These are phyloP conservation scores for Alternaria brassicae DNA, from an alignment of 2,329 filamentous ascomycete species.

Conservation along the genomic window DNA sequence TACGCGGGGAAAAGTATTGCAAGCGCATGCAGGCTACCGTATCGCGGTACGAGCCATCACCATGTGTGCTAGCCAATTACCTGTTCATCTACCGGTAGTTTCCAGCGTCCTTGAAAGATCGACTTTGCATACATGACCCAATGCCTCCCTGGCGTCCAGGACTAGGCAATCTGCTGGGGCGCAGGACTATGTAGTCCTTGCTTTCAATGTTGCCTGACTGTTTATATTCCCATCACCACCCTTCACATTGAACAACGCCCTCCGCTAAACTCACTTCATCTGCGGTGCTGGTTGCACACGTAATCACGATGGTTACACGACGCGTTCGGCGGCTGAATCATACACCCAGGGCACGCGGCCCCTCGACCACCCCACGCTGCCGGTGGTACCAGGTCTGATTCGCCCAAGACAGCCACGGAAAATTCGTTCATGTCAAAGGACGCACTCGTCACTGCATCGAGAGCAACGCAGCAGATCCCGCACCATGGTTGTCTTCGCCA, in stretches of 20 bases:
- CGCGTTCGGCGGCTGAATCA: conserved; percentile 13
- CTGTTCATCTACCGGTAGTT: neutral
- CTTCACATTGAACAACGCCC: neutral
- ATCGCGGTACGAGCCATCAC: neutral
- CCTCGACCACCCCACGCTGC: neutral
- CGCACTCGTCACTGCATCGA: conserved; percentile 1
- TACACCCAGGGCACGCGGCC: conserved; percentile 5
- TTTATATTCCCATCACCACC: neutral
- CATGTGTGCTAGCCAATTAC: neutral
- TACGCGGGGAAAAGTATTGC: neutral
- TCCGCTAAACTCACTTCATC: neutral
- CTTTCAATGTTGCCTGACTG: neutral
- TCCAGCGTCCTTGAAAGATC: neutral
- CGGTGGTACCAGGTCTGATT: conserved; percentile 2
- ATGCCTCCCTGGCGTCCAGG: neutral
- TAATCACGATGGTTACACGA: conserved; percentile 19
- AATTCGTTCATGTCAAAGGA: conserved; percentile 32
- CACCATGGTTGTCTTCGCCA: conserved; percentile 3
- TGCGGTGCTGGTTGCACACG: neutral
- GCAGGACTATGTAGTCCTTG: neutral
- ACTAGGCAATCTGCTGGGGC: neutral
- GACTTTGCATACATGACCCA: neutral
- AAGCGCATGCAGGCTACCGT: neutral
- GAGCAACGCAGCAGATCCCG: conserved; percentile 2
- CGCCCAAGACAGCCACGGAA: conserved; percentile 13